Conservation (phyloP, 2,329 filamentous ascomycete species). For the Pseudocercospora vitis region DNA sequence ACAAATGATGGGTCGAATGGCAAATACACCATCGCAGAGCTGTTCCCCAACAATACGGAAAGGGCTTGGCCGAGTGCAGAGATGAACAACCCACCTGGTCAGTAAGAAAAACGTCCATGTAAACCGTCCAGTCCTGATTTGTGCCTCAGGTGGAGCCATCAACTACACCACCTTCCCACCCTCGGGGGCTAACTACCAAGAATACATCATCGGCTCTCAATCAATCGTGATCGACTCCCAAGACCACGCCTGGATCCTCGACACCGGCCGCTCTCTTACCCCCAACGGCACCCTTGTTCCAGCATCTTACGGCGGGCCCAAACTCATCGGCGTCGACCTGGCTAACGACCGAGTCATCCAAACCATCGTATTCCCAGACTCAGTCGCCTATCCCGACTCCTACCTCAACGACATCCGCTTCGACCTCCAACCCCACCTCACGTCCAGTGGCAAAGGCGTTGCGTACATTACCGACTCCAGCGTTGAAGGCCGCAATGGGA, state of each 20-base stretch:
- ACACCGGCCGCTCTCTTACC: constrained; percentile 46
- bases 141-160: constrained; percentile 49
- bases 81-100: constrained; percentile 46
- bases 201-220: constrained; percentile 53
- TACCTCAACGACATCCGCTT: constrained; percentile 55
- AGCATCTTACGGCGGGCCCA: constrained; percentile 47
- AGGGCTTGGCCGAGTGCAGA: constrained; percentile 47
- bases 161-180: constrained; percentile 50
- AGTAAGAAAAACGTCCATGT: constrained; percentile 45
- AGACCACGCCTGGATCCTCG: constrained; percentile 53
- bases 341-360: constrained; percentile 45
- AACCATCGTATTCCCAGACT: constrained; percentile 49
- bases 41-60: constrained; percentile 46
- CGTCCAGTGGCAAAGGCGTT: constrained; percentile 39
- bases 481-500: constrained; percentile 47
- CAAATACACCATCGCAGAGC: constrained; percentile 53
- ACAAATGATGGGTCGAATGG: constrained; percentile 42
- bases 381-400: constrained; percentile 46
- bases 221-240: constrained; percentile 50
- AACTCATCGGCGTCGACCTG: constrained; percentile 49
- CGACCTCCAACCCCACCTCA: constrained; percentile 38
- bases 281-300: constrained; percentile 43
- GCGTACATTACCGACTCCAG: constrained; percentile 54
- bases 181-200: constrained; percentile 48
- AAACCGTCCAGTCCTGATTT: constrained; percentile 48